phyloP scores from a whole-genome alignment of 2,329 filamentous ascomycete species.

The Penicillium hesseltinei region DNA sequence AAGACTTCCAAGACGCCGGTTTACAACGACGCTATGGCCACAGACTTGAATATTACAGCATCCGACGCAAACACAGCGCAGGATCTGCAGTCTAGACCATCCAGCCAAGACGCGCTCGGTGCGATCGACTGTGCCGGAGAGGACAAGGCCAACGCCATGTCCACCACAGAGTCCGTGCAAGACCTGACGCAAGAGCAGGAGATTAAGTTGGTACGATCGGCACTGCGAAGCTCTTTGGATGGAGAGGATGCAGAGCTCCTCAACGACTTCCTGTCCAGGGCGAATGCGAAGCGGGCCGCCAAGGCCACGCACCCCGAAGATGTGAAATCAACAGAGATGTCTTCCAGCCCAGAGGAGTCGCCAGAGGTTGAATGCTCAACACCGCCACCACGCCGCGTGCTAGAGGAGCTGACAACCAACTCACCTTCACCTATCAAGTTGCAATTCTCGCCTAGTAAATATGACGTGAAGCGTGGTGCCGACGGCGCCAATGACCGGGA shows the following conservation, averaged over 20 bases:
- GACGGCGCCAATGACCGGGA: slow-evolving; percentile 13
- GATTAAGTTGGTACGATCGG: slow-evolving; percentile 36
- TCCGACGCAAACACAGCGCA: slow-evolving; percentile 13
- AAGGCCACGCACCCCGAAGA: slow-evolving; percentile 29
- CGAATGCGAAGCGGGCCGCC: slow-evolving; percentile 42
- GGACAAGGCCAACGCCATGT: slow-evolving; percentile 1
- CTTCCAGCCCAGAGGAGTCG: slow-evolving; percentile 16
- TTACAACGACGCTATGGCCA: slow-evolving; percentile 11
- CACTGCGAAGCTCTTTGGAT: slow-evolving; percentile 38
- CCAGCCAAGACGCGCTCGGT: slow-evolving; percentile 2
- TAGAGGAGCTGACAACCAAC: slow-evolving; percentile 40
- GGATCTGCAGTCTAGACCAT: slow-evolving; percentile 10
- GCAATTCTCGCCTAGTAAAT: slow-evolving; percentile 31
- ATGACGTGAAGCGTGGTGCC: slow-evolving; percentile 3
- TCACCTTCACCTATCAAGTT: slow-evolving; percentile 39
- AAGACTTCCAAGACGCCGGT: slow-evolving; percentile 8
- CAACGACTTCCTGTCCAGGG: slow-evolving; percentile 42
- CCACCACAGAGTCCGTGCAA: slow-evolving; percentile 21
- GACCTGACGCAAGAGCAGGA: slow-evolving; percentile 33
- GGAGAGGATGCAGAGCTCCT: slow-evolving; percentile 42
- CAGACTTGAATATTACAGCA: not conserved
- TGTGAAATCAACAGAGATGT: slow-evolving; percentile 14
- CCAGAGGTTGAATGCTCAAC: slow-evolving; percentile 27
- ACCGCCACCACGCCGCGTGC: slow-evolving; percentile 33
- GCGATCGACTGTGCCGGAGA: not conserved